phyloP scores from a whole-genome alignment of 352 stramenopile genomes.

The Pythium dissotocum region DNA sequence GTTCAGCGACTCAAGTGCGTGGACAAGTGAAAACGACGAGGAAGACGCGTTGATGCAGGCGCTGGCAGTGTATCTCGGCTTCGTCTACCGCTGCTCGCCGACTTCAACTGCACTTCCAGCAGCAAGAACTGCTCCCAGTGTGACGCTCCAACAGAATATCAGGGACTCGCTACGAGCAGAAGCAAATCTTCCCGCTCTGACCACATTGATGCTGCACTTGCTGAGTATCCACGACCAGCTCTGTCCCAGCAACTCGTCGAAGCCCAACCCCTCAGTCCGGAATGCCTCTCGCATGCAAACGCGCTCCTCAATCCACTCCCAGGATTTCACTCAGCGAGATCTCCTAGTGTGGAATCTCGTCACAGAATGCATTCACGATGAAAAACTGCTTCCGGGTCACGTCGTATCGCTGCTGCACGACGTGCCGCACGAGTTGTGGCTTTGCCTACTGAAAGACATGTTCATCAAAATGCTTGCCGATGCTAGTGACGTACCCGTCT shows the following conservation, averaged over 20 bases:
- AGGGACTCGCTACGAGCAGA: slow-evolving; percentile 46
- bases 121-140: not conserved
- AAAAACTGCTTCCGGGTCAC: not conserved
- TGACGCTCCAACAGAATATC: slow-evolving; percentile 39
- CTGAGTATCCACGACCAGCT: slow-evolving; percentile 24
- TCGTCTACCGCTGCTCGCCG: slow-evolving; percentile 35
- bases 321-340: slow-evolving; percentile 13
- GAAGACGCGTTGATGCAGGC: slow-evolving; percentile 37
- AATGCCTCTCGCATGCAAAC: not conserved
- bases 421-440: slow-evolving; percentile 14
- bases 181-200: slow-evolving; percentile 28
- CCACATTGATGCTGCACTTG: slow-evolving; percentile 21
- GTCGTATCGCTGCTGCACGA: slow-evolving; percentile 16
- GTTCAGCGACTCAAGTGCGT: not conserved
- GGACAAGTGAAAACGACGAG: slow-evolving; percentile 25
- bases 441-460: slow-evolving; percentile 15
- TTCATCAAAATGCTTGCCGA: not conserved
- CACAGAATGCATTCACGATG: slow-evolving; percentile 10
- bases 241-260: slow-evolving; percentile 7
- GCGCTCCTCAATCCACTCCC: not conserved
- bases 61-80: slow-evolving; percentile 57
- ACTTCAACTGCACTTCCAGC: not conserved
- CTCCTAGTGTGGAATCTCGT: slow-evolving; percentile 22
- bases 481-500: not conserved
- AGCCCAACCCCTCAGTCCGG: not conserved